Base-by-base conservation (phyloP, 345 rosid genomes). In the Moricandia arvensis region DNA sequence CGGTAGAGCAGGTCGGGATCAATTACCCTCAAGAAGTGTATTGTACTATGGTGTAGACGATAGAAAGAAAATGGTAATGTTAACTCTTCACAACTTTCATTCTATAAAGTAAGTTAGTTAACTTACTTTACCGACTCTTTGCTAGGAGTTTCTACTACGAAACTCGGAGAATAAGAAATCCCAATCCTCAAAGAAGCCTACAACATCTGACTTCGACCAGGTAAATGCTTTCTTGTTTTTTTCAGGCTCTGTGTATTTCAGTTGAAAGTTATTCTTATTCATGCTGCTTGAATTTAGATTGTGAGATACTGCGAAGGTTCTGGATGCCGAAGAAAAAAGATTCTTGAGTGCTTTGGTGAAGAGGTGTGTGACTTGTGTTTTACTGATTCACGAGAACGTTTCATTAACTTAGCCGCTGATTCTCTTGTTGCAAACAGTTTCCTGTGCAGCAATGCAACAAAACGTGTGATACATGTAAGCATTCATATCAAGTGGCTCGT, bases 1-100 rank as follows among this genome's bases (percentile, higher is more conserved):
- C 5, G 99, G 99, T 58, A 87, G 99, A 85, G 99, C 97, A 45
- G 97, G 99, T 65, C 96, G 97, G 15, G 97, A 95, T 88, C 97
- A 95, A 64, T 68, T 85, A 83, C 90, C 93, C 18, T 90, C 90
- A 15, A 82, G 83, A 81, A 92, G 99, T 82, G 63, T 95, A 68
- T 79, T 95, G 80, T 95, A 95, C 85, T 92, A 95, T 80, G 97
- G 99, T 74, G 79, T 88, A 7, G 97, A 92, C 76, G 99, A 95
- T 76, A 86, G 90, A 71, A 89, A 82, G 80, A 89, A 80, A 84
- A 92, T 90, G 97, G 99, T 95, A 63, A 71, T 12, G 80, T 78
- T 69, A 33, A 45, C 54, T 51, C 61, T 59, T 35, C 63, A 57
- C 45, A 54, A 35, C 10, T 73, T 71, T 74, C 53, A 24, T 15